Conservation (phyloP, 805 yeast genomes). For the Pichia insulana region DNA sequence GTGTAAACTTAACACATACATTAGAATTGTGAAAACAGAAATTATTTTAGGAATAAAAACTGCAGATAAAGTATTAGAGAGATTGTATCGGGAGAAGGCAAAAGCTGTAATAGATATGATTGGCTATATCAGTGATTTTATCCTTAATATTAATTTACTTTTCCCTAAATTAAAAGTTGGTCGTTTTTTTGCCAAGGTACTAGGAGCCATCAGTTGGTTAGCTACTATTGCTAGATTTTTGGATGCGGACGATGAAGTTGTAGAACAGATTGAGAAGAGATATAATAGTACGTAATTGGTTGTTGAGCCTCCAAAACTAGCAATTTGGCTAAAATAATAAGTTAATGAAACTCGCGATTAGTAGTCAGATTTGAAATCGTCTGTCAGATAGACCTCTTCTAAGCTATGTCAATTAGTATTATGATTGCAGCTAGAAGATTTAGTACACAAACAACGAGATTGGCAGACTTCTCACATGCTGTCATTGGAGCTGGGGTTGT, state of each 20-base stretch:
- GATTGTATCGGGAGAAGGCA: slow-evolving; percentile 20
- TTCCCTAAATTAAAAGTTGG: slow-evolving; percentile 18
- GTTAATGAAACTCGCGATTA: too few species aligned
- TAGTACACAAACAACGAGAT: not conserved
- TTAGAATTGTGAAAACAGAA: slow-evolving; percentile 18
- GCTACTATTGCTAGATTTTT: slow-evolving; percentile 21
- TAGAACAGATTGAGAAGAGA: not conserved
- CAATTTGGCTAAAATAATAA: too few species aligned
- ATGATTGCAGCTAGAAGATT: not conserved
- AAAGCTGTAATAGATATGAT: slow-evolving; percentile 21
- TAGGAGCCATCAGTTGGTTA: slow-evolving; percentile 24
- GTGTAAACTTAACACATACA: slow-evolving; percentile 18
- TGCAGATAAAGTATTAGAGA: slow-evolving; percentile 13
- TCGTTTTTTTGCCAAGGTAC: slow-evolving; percentile 13
- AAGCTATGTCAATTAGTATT: too few species aligned
- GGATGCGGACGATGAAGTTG: not conserved
- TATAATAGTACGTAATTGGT: not conserved
- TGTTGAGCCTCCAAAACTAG: too few species aligned
- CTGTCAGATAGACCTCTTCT: too few species aligned
- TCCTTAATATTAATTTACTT: slow-evolving; percentile 22
- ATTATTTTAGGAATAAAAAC: slow-evolving; percentile 3
- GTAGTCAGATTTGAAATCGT: too few species aligned
- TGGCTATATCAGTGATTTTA: slow-evolving; percentile 25
- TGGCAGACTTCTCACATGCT: slow-evolving; percentile 15
- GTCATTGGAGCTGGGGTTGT: slow-evolving; percentile 17